These are phyloP conservation scores for Wallacemonas sp. DNA, from an alignment of 208 protist species.

Conservation along the genomic window DNA sequence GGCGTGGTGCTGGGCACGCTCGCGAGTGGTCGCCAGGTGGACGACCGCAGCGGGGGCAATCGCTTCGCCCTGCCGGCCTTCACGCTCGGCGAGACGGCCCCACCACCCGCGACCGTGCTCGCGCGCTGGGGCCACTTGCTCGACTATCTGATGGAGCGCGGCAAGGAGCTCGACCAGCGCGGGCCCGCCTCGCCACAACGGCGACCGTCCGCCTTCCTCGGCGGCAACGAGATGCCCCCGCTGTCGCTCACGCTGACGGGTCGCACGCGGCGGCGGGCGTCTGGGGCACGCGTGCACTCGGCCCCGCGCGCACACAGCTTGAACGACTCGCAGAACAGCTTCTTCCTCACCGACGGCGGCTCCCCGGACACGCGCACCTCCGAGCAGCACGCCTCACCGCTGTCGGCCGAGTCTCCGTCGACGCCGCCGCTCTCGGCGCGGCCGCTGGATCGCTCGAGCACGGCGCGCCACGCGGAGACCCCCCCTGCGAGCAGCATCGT, in stretches of 20 bases:
- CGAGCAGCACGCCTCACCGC: neutral
- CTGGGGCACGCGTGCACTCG: neutral
- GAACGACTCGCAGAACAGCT: conserved; percentile 13
- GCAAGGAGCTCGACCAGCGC: neutral
- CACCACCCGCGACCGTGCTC: no score
- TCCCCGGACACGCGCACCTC: neutral
- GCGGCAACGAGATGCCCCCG: neutral
- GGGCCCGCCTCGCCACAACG: neutral
- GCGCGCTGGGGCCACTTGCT: conserved; percentile 31
- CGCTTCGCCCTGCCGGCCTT: conserved; percentile 42
- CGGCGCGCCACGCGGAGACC: neutral
- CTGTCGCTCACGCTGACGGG: conserved; percentile 14
- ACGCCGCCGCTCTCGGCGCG: neutral
- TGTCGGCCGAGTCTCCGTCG: neutral
- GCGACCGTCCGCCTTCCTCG: neutral
- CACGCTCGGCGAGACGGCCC: conserved; percentile 15
- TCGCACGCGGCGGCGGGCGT: neutral
- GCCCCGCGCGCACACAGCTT: neutral
- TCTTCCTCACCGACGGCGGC: conserved; percentile 10
- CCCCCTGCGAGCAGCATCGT: neutral
- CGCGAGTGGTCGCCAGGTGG: conserved; percentile 44
- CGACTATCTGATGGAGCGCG: conserved; percentile 23
- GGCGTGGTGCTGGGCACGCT: conserved; percentile 44
- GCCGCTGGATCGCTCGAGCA: neutral
- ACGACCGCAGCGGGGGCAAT: conserved; percentile 32